These are phyloP conservation scores for Ocimum tenuiflorum DNA, from an alignment of 257 asterid species.

Conservation along the genomic window DNA sequence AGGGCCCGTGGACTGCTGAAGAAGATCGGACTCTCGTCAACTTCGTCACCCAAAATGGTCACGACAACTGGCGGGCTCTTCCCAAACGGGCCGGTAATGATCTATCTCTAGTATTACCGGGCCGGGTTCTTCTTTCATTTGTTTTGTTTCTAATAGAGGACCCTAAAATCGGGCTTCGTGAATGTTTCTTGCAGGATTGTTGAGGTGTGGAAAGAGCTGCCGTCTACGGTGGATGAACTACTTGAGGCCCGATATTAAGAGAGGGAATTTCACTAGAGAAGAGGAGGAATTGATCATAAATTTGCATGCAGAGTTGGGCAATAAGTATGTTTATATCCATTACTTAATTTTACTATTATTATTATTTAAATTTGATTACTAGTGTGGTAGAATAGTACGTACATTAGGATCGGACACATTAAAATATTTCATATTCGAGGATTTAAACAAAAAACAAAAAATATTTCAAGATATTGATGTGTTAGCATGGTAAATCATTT, in stretches of 20 bases:
- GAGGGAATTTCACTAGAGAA: constrained; percentile 44
- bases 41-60: constrained; percentile 49
- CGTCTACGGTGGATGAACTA: constrained; percentile 68
- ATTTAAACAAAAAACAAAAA: too few species aligned
- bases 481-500: too few species aligned
- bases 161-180: background rate
- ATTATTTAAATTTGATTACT: too few species aligned
- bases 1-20: constrained; percentile 75
- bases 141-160: too few species aligned
- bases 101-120: background rate
- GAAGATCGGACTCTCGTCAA: constrained; percentile 54
- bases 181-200: constrained; percentile 32
- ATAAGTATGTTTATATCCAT: constrained; percentile 32
- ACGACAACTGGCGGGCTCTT: constrained; percentile 78
- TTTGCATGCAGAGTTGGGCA: constrained; percentile 51
- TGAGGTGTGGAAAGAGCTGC: constrained; percentile 71
- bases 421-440: too few species aligned
- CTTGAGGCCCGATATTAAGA: constrained; percentile 52
- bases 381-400: too few species aligned
- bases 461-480: too few species aligned
- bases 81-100: constrained; percentile 72
- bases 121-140: too few species aligned
- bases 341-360: background rate
- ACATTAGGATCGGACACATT: too few species aligned
- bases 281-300: constrained; percentile 47